phyloP scores from a whole-genome alignment of 1,284 basidiomycete species.

The Malassezia vespertilionis region DNA sequence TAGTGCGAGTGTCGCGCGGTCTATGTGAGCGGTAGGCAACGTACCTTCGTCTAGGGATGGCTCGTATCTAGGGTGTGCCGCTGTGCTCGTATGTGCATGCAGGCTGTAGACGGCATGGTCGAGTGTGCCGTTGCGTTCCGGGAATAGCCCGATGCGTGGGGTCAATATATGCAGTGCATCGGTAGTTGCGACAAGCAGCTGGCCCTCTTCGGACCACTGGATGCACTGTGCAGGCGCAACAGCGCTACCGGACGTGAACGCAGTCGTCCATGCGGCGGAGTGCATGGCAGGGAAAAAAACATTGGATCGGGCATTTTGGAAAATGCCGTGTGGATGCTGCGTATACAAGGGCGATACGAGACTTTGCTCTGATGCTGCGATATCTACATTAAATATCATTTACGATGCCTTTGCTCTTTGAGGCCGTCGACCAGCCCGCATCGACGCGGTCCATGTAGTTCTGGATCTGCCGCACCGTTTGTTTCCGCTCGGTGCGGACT shows the following conservation, averaged over 20 bases:
- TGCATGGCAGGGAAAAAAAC: neutral
- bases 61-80: neutral
- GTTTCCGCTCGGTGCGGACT: constrained; percentile 31
- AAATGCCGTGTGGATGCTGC: too few relatives aligned
- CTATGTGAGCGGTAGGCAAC: constrained; percentile 2
- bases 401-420: constrained; percentile 19
- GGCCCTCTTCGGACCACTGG: constrained; percentile 14
- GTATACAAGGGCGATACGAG: neutral
- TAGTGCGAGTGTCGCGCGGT: too few relatives aligned
- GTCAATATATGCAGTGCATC: constrained; percentile 14
- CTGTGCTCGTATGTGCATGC: neutral
- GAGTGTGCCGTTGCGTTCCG: neutral
- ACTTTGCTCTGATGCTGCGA: neutral
- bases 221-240: neutral
- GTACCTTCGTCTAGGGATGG: constrained; percentile 5
- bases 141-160: constrained; percentile 5
- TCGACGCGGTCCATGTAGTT: constrained; percentile 40
- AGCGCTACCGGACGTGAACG: constrained; percentile 4
- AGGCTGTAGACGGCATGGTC: neutral
- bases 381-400: constrained; percentile 14
- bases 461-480: constrained; percentile 41
- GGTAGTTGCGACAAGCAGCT: neutral
- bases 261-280: neutral
- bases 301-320: too few relatives aligned
- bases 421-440: constrained; percentile 24